A percentile compares a stretch with the other conserved stretches of the same genome.
Evolutionary conservation across 2,329 filamentous ascomycete genomes (phyloP).

Genomic region (Aspergillus tamarii): DNA sequence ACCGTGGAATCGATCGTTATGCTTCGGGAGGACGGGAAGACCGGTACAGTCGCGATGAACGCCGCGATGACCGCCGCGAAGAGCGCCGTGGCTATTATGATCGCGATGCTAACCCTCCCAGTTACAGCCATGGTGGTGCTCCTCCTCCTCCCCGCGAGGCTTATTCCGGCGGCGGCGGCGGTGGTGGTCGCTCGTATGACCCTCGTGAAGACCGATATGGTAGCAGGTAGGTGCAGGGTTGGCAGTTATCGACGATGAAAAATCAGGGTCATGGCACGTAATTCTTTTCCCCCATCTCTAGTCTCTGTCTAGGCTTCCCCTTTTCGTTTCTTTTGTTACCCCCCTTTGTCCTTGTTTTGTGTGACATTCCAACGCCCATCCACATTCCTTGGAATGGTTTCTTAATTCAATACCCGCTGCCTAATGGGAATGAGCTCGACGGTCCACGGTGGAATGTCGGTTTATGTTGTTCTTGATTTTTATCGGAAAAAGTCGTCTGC

Average conservation of each 20-base stretch:
- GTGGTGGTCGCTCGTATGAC: constrained; percentile 41
- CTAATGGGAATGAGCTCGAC: constrained; percentile 39
- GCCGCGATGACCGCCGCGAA: constrained; percentile 55
- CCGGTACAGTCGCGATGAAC: constrained; percentile 47
- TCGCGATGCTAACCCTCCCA: constrained; percentile 55
- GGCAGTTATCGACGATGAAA: constrained; percentile 25
- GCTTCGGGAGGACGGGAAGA: constrained; percentile 42
- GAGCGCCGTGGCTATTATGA: constrained; percentile 56
- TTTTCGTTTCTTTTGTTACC: constrained; percentile 18
- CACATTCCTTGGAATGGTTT: constrained; percentile 42
- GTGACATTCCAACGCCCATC: constrained; percentile 28
- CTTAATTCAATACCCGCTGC: constrained; percentile 29
- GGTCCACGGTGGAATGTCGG: constrained; percentile 40
- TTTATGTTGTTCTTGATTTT: constrained; percentile 35
- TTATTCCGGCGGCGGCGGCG: constrained; percentile 29
- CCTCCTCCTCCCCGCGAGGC: constrained; percentile 42
- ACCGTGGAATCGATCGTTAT: constrained; percentile 50
- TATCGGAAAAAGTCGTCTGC: constrained; percentile 37
- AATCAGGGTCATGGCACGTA: constrained; percentile 20
- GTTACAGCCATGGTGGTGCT: constrained; percentile 38
- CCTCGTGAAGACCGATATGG: constrained; percentile 45
- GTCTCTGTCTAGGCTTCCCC: constrained; percentile 25
- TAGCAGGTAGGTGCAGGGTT: constrained; percentile 44
- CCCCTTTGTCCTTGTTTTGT: constrained; percentile 13
- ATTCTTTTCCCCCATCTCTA: constrained; percentile 14